phyloP scores from a whole-genome alignment of 2,329 filamentous ascomycete genomes.

The Fusarium pseudocircinatum region DNA sequence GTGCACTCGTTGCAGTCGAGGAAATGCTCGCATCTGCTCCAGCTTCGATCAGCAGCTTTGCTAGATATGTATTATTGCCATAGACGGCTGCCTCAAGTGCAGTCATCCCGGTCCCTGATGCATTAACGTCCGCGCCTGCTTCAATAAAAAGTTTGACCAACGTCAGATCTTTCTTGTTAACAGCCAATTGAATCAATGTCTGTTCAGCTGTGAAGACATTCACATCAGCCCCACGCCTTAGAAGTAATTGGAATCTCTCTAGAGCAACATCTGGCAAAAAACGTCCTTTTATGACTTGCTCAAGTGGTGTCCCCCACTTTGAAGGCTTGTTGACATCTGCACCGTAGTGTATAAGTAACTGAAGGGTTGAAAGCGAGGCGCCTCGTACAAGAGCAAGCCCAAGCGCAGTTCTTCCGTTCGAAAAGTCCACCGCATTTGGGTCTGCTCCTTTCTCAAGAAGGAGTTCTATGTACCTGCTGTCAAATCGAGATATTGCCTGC shows the following conservation, averaged over 20 bases:
- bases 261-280: fast-evolving
- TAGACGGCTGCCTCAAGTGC: fast-evolving
- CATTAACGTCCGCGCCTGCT: background rate
- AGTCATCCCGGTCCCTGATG: fast-evolving
- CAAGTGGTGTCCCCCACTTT: fast-evolving
- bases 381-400: fast-evolving
- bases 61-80: fast-evolving
- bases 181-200: too few relatives aligned
- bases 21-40: background rate
- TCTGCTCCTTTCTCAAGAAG: conserved; percentile 8
- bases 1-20: fast-evolving
- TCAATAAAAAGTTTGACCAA: fast-evolving
- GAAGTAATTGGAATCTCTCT: background rate
- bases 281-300: fast-evolving
- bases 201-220: too few relatives aligned
- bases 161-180: too few relatives aligned
- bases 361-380: background rate
- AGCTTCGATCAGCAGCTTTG: background rate
- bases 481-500: fast-evolving
- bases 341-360: fast-evolving
- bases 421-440: background rate
- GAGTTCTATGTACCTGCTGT: fast-evolving
- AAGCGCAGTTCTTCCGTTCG: background rate
- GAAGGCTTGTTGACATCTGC: fast-evolving
- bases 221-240: too few relatives aligned